A percentile compares a stretch with the other conserved stretches of the same genome.
Evolutionary conservation across 2,329 filamentous ascomycete genomes (phyloP).

Genomic region (Xylaria sp.): DNA sequence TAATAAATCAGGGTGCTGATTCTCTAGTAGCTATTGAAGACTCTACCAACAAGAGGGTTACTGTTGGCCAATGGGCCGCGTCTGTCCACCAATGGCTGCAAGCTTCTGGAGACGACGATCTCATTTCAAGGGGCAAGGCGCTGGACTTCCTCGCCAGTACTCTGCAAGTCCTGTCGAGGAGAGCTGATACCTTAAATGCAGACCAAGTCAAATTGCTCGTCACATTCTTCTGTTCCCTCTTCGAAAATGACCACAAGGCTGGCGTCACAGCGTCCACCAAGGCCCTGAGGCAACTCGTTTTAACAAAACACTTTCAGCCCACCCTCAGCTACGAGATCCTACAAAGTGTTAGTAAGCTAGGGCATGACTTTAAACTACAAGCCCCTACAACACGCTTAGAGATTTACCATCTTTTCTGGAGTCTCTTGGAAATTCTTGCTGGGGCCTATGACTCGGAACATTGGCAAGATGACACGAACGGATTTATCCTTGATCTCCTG

Average conservation of each 20-base stretch:
- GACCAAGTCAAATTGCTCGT: constrained; percentile 64
- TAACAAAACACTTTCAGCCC: constrained; percentile 63
- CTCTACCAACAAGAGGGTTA: constrained; percentile 55
- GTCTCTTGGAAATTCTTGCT: constrained; percentile 56
- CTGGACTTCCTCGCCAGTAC: constrained; percentile 67
- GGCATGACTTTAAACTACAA: constrained; percentile 67
- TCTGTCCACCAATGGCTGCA: constrained; percentile 67
- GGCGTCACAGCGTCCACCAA: constrained; percentile 65
- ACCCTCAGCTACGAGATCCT: constrained; percentile 61
- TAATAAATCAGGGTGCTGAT: constrained; percentile 13
- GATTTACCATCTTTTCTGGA: constrained; percentile 61
- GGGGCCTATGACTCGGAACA: constrained; percentile 58
- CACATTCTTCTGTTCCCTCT: constrained; percentile 67
- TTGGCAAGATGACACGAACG: constrained; percentile 55
- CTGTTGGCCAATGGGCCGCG: constrained; percentile 65
- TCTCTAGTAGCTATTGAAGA: constrained; percentile 57
- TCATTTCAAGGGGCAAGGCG: constrained; percentile 65
- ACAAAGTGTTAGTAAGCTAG: constrained; percentile 59
- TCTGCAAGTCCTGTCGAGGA: constrained; percentile 58
- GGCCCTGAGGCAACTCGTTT: constrained; percentile 60
- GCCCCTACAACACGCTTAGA: constrained; percentile 61
- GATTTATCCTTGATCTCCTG: constrained; percentile 61
- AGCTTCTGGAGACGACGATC: constrained; percentile 52
- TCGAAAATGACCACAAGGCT: constrained; percentile 68
- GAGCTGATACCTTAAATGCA: constrained; percentile 54